Percentiles rank a stretch among this genome's conserved stretches.
These are phyloP conservation scores for Tolypocladium pustulatum DNA, from an alignment of 2,329 filamentous ascomycete genomes.

Conservation along the genomic window DNA sequence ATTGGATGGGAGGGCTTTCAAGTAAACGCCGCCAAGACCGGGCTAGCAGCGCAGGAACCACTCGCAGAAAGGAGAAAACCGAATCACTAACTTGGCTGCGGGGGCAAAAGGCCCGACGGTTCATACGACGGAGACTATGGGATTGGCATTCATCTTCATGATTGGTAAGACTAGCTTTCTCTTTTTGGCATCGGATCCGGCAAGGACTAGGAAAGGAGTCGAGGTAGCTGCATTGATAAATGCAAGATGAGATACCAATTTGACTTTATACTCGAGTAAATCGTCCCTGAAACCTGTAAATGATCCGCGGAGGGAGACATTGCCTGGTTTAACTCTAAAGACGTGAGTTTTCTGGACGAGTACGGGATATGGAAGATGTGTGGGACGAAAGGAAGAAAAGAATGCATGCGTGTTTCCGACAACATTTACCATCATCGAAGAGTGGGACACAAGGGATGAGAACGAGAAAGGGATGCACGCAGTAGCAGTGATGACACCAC, in stretches of 20 bases:
- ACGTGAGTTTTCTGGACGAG: no score
- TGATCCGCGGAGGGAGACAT: no score
- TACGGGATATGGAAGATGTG: no score
- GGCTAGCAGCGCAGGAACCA: constrained; percentile 1
- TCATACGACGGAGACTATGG: neutral
- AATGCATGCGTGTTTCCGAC: neutral
- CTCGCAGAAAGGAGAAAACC: neutral
- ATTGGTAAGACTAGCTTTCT: neutral
- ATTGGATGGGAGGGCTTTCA: constrained; percentile 61
- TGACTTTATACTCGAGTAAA: neutral
- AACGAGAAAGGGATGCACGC: neutral
- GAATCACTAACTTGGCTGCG: neutral
- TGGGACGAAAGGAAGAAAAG: no score
- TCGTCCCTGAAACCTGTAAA: neutral
- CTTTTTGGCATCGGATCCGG: neutral
- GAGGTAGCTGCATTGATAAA: constrained; percentile 2
- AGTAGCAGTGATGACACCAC: neutral
- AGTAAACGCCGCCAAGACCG: constrained; percentile 13
- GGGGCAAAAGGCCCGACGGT: neutral
- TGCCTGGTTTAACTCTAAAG: neutral
- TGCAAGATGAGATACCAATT: constrained; percentile 1
- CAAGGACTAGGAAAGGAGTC: neutral
- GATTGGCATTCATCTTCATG: neutral
- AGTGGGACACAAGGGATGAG: neutral
- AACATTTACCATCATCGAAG: neutral